These are phyloP conservation scores for Cladophialophora yegresii DNA, from an alignment of 2,329 filamentous ascomycete species.

Conservation along the genomic window DNA sequence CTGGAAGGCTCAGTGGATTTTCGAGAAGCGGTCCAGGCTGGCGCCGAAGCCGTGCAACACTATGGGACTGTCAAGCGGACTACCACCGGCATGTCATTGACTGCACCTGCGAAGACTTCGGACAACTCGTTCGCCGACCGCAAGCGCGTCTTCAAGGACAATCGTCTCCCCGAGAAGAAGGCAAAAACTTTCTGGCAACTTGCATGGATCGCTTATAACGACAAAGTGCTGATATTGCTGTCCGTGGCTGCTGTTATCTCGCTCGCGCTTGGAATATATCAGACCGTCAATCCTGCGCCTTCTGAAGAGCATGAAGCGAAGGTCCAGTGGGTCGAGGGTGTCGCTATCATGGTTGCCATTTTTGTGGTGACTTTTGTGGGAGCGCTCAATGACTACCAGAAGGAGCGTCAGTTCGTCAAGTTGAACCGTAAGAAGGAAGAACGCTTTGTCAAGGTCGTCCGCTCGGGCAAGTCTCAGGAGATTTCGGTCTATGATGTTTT, in stretches of 20 bases:
- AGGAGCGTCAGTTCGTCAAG: conserved; percentile 77
- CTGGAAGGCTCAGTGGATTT: conserved; percentile 68
- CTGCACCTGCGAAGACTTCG: conserved; percentile 29
- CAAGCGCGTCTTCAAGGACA: conserved; percentile 68
- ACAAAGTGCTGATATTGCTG: conserved; percentile 71
- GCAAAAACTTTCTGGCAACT: conserved; percentile 66
- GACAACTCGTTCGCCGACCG: conserved; percentile 58
- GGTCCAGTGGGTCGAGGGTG: conserved; percentile 79
- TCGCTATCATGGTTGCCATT: conserved; percentile 76
- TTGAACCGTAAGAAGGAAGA: conserved; percentile 79
- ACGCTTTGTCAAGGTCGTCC: conserved; percentile 70
- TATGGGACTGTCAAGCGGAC: conserved; percentile 32
- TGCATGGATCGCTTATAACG: conserved; percentile 76
- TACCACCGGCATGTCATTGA: conserved; percentile 29
- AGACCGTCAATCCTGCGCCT: conserved; percentile 38
- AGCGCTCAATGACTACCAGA: conserved; percentile 80
- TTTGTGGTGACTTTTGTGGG: conserved; percentile 74
- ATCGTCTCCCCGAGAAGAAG: conserved; percentile 65
- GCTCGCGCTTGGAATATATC: conserved; percentile 69
- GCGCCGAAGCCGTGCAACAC: conserved; percentile 24
- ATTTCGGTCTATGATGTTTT: conserved; percentile 71
- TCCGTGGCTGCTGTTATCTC: conserved; percentile 69
- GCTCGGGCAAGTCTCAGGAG: conserved; percentile 70
- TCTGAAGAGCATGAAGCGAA: conserved; percentile 46
- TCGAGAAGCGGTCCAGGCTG: conserved; percentile 57